Evolutionary conservation across 306 rosid species (phyloP).

Genomic region (Senna siamea): DNA sequence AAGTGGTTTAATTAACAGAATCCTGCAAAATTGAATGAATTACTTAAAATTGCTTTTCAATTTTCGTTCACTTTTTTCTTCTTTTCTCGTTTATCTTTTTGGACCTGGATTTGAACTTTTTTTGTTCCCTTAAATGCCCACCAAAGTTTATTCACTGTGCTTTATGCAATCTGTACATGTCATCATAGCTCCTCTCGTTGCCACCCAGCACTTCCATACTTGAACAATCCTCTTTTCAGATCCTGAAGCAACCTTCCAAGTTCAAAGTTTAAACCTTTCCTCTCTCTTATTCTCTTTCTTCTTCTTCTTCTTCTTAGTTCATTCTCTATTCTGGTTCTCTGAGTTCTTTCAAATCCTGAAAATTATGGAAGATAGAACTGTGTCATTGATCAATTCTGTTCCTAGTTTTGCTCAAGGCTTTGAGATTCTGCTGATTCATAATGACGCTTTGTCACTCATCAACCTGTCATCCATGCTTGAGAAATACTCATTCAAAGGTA

Average conservation of each 20-base stretch:
- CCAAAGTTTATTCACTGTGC: too few species aligned
- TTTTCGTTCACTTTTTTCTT: neutral
- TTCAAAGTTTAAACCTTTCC: too few species aligned
- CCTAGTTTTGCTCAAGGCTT: slow-evolving; percentile 52
- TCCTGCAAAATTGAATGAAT: neutral
- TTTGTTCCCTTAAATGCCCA: neutral
- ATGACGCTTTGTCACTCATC: slow-evolving; percentile 39
- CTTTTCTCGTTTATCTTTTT: neutral
- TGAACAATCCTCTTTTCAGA: too few species aligned
- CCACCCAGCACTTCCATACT: too few species aligned
- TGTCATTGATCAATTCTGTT: slow-evolving; percentile 15
- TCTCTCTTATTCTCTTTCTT: neutral
- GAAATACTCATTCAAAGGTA: slow-evolving; percentile 55
- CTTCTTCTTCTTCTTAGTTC: neutral
- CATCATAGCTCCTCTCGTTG: too few species aligned
- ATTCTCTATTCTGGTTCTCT: neutral
- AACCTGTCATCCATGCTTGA: slow-evolving; percentile 44
- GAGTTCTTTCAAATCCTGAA: neutral
- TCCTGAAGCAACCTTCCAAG: too few species aligned
- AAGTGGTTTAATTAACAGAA: neutral
- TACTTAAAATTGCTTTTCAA: neutral
- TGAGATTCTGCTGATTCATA: slow-evolving; percentile 50
- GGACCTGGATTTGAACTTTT: neutral
- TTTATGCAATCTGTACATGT: too few species aligned
- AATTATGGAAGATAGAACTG: slow-evolving; percentile 22